Percentiles rank a stretch among this genome's conserved stretches.
These are phyloP conservation scores for Cyberlindnera mrakii DNA, from an alignment of 805 yeast species.

Conservation along the genomic window DNA sequence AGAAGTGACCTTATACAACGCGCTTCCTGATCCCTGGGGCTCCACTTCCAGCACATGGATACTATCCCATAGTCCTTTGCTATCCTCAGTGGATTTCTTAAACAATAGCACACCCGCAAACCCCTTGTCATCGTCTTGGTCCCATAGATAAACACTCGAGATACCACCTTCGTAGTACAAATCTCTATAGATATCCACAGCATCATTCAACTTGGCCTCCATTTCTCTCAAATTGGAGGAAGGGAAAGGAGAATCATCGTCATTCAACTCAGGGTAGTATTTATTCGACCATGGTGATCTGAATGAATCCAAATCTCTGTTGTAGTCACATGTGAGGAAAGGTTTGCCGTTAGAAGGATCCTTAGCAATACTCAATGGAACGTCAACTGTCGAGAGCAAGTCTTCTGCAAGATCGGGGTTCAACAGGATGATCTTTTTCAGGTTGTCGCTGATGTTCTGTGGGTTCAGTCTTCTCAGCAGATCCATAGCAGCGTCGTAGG, in stretches of 20 bases:
- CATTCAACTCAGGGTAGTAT: slow-evolving; percentile 52
- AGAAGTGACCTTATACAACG: slow-evolving; percentile 67
- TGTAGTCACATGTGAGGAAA: slow-evolving; percentile 86
- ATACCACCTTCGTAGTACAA: slow-evolving; percentile 93
- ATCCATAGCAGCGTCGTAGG: slow-evolving; percentile 74
- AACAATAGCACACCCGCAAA: slow-evolving; percentile 90
- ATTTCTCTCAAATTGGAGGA: slow-evolving; percentile 58
- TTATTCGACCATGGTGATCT: slow-evolving; percentile 88
- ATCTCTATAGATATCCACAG: slow-evolving; percentile 89
- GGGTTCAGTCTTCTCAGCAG: slow-evolving; percentile 74
- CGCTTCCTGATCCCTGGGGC: slow-evolving; percentile 1
- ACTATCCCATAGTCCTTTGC: slow-evolving; percentile 65
- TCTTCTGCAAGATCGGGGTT: slow-evolving; percentile 75
- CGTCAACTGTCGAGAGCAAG: slow-evolving; percentile 77
- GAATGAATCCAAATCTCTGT: slow-evolving; percentile 88
- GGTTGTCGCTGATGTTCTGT: slow-evolving; percentile 40
- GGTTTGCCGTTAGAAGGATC: slow-evolving; percentile 43
- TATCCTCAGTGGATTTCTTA: slow-evolving; percentile 56
- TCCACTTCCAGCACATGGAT: slow-evolving; percentile 78
- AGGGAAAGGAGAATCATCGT: slow-evolving; percentile 72
- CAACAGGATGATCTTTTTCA: slow-evolving; percentile 39
- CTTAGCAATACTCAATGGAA: slow-evolving; percentile 52
- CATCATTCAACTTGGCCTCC: slow-evolving; percentile 79
- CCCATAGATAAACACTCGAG: slow-evolving; percentile 90
- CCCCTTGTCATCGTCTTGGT: slow-evolving; percentile 48